Evolutionary conservation across 495 filamentous ascomycete species (phyloP).

Genomic region (Sphaerosporella brunnea): DNA sequence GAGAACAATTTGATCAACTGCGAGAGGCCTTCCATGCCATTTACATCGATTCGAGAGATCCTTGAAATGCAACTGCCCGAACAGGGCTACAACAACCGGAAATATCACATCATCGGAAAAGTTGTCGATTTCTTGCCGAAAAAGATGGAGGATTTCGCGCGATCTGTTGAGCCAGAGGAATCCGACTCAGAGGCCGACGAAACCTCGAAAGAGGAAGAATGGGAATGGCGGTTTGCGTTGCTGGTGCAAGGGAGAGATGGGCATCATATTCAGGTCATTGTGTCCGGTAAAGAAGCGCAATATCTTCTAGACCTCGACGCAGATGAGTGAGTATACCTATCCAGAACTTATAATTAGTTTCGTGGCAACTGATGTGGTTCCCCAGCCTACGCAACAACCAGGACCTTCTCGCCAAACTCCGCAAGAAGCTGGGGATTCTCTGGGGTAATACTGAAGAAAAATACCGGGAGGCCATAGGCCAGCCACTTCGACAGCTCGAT

Average conservation of each 20-base stretch:
- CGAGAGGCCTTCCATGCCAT: constrained; percentile 28
- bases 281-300: constrained; percentile 46
- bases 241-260: constrained; percentile 40
- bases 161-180: constrained; percentile 10
- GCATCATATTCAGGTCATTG: constrained; percentile 42
- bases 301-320: constrained; percentile 49
- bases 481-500: background rate
- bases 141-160: constrained; percentile 52
- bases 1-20: constrained; percentile 3
- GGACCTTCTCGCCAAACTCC: background rate
- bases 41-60: constrained; percentile 17
- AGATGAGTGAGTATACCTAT: constrained; percentile 35
- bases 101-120: constrained; percentile 52
- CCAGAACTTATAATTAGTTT: no score
- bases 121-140: constrained; percentile 68
- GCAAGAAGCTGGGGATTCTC: background rate
- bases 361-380: background rate
- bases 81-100: constrained; percentile 51
- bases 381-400: background rate
- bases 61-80: constrained; percentile 27
- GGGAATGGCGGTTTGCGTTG: constrained; percentile 68
- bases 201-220: constrained; percentile 26
- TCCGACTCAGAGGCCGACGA: no score
- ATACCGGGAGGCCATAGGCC: background rate
- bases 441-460: background rate